Base-by-base conservation (phyloP, 345 rosid genomes). In the Stellera chamaejasme region DNA sequence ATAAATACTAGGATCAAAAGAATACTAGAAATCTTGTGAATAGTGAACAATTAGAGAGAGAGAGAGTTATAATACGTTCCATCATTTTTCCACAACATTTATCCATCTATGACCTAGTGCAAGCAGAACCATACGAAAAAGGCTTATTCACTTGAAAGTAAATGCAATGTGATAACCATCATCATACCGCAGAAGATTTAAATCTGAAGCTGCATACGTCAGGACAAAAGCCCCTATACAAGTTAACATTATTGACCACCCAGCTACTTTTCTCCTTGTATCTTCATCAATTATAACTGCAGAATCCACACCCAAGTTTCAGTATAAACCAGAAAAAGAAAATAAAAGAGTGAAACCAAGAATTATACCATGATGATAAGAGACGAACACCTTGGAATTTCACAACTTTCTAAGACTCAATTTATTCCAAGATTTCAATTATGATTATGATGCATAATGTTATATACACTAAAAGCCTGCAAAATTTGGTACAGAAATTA, bases 171-270 rank as follows among this genome's bases (percentile, higher is more conserved):
- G 23, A 27, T 39, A 45, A 51, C 50, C 55, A 50, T 45, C 54
- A 59, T 65, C 83, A 23, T 66, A 86, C 97, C 86, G 64, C n/a
- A 81, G 88, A 69, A 89, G 75, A 57, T 69, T 56, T 65, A 76
- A 55, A 69, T 70, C 66, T 42, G 95, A 82, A 67, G 95, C 89
- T 6, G 79, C 66, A 61, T 71, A 90, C 52, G 95, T 74, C 61
- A 90, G 81, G 54, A 84, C 47, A 61, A 84, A 72, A 10, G 79
- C 84, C 39, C 97, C 97, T 4, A 79, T 42, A 63, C 88, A 84
- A 0, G 85, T 81, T 61, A 73, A 63, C 79, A 75, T 76, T 66
- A 90, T 90, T 64, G 83, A 86, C 97, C 97, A 90, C 32, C 90
- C 95, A 71, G 95, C 88, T 15, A 84, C 61, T 19, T 51, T 77